phyloP scores from a whole-genome alignment of 1,284 basidiomycete species.

The Malassezia vespertilionis region DNA sequence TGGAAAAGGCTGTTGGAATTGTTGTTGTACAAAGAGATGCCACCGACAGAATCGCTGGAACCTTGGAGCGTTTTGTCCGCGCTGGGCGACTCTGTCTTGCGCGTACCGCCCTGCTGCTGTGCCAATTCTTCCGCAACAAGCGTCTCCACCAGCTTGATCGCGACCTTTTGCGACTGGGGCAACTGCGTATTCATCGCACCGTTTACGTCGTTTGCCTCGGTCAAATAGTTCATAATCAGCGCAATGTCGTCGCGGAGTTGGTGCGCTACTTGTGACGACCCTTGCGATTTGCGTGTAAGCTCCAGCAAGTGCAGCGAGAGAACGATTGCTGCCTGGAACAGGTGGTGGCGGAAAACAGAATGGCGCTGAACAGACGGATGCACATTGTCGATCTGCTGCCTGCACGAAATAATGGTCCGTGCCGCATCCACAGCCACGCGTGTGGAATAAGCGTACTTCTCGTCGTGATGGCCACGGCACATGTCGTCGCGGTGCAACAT shows the following conservation, averaged over 20 bases:
- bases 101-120: background rate
- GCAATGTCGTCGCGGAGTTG: slow-evolving; percentile 17
- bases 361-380: slow-evolving; percentile 17
- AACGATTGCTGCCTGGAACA: slow-evolving; percentile 61
- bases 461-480: slow-evolving; percentile 30
- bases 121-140: slow-evolving; percentile 5
- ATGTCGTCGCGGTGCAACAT: slow-evolving; percentile 33
- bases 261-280: slow-evolving; percentile 14
- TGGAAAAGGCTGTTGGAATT: slow-evolving; percentile 11
- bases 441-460: slow-evolving; percentile 31
- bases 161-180: slow-evolving; percentile 15
- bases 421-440: slow-evolving; percentile 18
- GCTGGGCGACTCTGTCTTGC: slow-evolving; percentile 1
- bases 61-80: background rate
- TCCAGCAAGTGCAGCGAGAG: slow-evolving; percentile 78
- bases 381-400: slow-evolving; percentile 19
- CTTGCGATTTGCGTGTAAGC: slow-evolving; percentile 70
- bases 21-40: slow-evolving; percentile 10
- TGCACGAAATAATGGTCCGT: slow-evolving; percentile 16
- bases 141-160: slow-evolving; percentile 8
- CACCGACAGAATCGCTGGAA: background rate
- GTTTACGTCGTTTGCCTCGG: background rate
- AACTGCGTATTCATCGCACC: background rate
- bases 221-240: slow-evolving; percentile 14
- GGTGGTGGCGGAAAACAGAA: slow-evolving; percentile 54